Conservation (phyloP, 768 basidiomycete species). For the Daedaleopsis nitida region DNA sequence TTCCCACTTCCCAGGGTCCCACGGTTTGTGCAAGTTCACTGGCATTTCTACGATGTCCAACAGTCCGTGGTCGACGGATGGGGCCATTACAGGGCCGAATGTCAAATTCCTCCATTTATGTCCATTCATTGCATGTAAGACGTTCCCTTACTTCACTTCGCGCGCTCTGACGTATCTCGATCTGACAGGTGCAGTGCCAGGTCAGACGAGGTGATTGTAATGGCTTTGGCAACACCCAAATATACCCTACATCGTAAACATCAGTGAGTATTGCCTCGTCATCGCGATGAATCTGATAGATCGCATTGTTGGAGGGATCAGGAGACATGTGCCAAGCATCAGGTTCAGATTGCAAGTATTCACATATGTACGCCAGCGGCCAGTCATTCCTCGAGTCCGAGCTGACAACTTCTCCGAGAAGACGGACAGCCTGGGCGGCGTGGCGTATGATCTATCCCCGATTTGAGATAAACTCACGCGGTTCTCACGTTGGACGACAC, state of each 20-base stretch:
- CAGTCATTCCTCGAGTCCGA: background rate
- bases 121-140: background rate
- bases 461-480: background rate
- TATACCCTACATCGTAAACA: background rate
- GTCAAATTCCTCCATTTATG: constrained; percentile 2
- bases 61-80: constrained; percentile 14
- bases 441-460: background rate
- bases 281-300: too few relatives aligned
- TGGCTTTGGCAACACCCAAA: background rate
- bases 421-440: background rate
- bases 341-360: too few relatives aligned
- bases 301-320: too few relatives aligned
- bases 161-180: background rate
- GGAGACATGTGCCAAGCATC: too few relatives aligned
- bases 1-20: background rate
- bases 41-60: constrained; percentile 2
- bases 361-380: too few relatives aligned
- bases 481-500: background rate
- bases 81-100: background rate
- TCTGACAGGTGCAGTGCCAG: background rate
- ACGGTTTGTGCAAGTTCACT: too few relatives aligned
- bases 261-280: too few relatives aligned
- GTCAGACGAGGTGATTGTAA: background rate
- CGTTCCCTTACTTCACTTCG: background rate
- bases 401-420: constrained; percentile 16